Base-by-base conservation (phyloP, 768 basidiomycete species). In the Thelephora ganbajun region DNA sequence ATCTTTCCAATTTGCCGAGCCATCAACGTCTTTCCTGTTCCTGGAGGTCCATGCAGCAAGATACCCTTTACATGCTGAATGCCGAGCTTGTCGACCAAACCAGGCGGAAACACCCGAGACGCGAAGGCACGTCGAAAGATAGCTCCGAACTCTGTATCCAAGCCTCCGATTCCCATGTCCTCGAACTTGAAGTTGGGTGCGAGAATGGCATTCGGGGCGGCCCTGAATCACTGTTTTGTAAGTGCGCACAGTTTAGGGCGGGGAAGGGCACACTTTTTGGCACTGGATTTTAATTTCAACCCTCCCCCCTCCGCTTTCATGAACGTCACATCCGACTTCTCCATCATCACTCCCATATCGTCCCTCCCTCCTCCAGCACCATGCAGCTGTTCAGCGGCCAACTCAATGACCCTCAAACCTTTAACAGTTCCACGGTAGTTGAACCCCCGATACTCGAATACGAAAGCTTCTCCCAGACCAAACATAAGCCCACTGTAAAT, bases 51-150 rank as follows among this genome's bases (percentile, higher is more conserved):
- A 55, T 85, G 87, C 2, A 99, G 75, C 44, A 99, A 74, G 46
- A 99, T 90, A 71, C 94, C 94, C 69, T 98, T 98, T 41, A 98
- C 93, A 61, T 99, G 96, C 61, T 93, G 83, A 47, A 99, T 97
- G 30, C 96, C 96, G 13, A 99, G 78, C 66, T 94, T 98, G 57
- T 98, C 94, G 4, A 99, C 92, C 2, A 98, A 75, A 0, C 79
- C 90, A 0, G 93, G 93, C 35, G 96, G 96, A 66, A 98, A 99
- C n/a, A 99, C 91, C 42, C 96, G 89, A 43, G 86, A 90, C 0
- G 96, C 93, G 60, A 99, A 99, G 0, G 96, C 96, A 58, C 96
- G 85, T 61, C 96, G 87, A 72, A 99, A 99, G 59, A 99, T 99
- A 37, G 90, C 82, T 48, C 79, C 79, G 60, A 99, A 99, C 61